A percentile compares a stretch with the other conserved stretches of the same genome.
These are phyloP conservation scores for Beverwykella pulmonaria DNA, from an alignment of 495 filamentous ascomycete species.

Conservation along the genomic window DNA sequence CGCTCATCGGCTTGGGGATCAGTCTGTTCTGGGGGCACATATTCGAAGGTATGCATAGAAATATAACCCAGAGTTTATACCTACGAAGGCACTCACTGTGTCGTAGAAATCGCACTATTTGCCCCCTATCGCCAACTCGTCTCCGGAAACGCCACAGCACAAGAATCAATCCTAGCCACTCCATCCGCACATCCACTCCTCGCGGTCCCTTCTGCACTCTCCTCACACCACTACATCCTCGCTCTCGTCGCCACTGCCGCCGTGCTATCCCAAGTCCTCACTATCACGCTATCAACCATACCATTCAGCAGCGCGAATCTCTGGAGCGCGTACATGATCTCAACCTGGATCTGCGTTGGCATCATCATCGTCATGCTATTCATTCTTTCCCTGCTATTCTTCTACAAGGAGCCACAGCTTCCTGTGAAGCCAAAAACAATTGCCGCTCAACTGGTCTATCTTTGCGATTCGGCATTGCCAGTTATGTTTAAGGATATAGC, in stretches of 20 bases:
- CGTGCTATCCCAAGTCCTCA: constrained; percentile 1
- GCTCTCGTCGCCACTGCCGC: not conserved
- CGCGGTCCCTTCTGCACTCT: not conserved
- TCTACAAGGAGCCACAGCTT: not conserved
- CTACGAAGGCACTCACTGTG: not conserved
- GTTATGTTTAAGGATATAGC: not conserved
- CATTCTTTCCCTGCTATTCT: not conserved
- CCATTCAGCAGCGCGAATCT: constrained; percentile 4
- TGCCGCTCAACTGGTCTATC: not conserved
- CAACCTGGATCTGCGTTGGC: constrained; percentile 1
- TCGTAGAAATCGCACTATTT: not conserved
- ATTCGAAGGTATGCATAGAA: constrained; percentile 6
- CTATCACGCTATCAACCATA: constrained; percentile 11
- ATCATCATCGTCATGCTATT: constrained; percentile 7
- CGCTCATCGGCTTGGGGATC: constrained; percentile 1
- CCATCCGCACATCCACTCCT: not conserved
- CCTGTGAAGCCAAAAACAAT: constrained; percentile 5
- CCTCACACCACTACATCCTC: not conserved
- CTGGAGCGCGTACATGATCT: constrained; percentile 5
- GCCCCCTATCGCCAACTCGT: constrained; percentile 9
- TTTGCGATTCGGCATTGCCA: constrained; percentile 2
- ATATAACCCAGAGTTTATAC: no score
- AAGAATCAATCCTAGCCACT: constrained; percentile 7
- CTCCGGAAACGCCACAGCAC: not conserved
- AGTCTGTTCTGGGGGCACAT: not conserved